A percentile compares a stretch with the other conserved stretches of the same genome.
Conservation (phyloP, 805 yeast genomes). For the Saccharomycopsis capsularis region DNA sequence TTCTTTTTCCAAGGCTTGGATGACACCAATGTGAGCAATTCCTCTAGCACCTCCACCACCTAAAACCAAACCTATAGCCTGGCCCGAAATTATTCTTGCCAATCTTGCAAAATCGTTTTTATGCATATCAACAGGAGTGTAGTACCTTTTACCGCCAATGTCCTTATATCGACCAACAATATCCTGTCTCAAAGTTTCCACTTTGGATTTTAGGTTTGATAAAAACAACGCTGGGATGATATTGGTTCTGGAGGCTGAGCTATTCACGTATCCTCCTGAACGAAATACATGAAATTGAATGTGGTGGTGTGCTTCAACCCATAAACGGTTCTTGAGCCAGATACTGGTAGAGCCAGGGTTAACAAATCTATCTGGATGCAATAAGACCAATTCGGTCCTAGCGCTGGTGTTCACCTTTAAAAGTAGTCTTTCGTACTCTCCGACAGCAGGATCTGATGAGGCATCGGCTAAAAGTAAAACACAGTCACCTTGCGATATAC, state of each 20-base stretch:
- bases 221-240: conserved; percentile 6
- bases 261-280: neutral
- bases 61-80: conserved; percentile 86
- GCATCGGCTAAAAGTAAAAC: conserved; percentile 87
- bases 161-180: conserved; percentile 24
- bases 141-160: conserved; percentile 17
- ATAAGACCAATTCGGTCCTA: conserved; percentile 73
- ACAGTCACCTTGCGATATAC: conserved; percentile 94
- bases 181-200: conserved; percentile 32
- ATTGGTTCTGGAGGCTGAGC: neutral
- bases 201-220: conserved; percentile 29
- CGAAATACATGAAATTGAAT: conserved; percentile 52
- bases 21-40: conserved; percentile 82
- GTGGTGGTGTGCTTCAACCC: conserved; percentile 94
- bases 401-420: conserved; percentile 76
- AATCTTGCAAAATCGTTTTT: conserved; percentile 85
- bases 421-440: conserved; percentile 77
- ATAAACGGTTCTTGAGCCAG: conserved; percentile 79
- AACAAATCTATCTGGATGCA: conserved; percentile 79
- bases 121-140: conserved; percentile 31
- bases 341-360: conserved; percentile 75
- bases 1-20: conserved; percentile 82
- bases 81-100: conserved; percentile 85
- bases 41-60: conserved; percentile 99
- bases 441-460: conserved; percentile 58